A percentile compares a stretch with the other conserved stretches of the same genome.
Evolutionary conservation across 148 eudicot species (phyloP).

Genomic region (Diospyros lotus): DNA sequence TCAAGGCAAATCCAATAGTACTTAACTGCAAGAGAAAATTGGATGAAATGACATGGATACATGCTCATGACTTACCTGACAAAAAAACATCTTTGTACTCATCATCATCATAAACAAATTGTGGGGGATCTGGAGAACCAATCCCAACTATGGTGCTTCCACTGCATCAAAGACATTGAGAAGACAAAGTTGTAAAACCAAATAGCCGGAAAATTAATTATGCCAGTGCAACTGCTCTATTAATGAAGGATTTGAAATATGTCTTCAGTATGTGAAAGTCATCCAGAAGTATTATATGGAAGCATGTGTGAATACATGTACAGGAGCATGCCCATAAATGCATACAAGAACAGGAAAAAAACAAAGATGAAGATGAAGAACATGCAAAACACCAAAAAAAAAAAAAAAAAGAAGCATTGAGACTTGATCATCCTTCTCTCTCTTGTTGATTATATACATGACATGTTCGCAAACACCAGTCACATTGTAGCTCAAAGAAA

Average conservation of each 20-base stretch:
- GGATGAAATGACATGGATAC: not conserved
- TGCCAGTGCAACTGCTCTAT: not conserved
- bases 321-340: no score
- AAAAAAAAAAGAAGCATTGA: no score
- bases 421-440: not conserved
- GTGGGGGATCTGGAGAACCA: slow-evolving; percentile 97
- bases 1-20: not conserved
- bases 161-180: slow-evolving; percentile 41
- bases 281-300: no score
- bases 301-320: not conserved
- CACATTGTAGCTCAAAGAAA: no score
- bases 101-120: slow-evolving; percentile 86
- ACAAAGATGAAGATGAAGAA: not conserved
- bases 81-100: slow-evolving; percentile 89
- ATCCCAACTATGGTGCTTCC: slow-evolving; percentile 96
- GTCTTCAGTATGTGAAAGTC: not conserved
- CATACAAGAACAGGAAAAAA: not conserved
- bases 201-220: not conserved
- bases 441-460: not conserved
- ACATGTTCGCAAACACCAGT: no score
- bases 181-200: slow-evolving; percentile 1
- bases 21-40: slow-evolving; percentile 1
- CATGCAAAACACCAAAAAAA: no score
- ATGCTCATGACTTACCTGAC: slow-evolving; percentile 49
- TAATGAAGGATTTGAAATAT: not conserved